Conservation (phyloP, 768 basidiomycete species). For the Fistulinella prunicolor region DNA sequence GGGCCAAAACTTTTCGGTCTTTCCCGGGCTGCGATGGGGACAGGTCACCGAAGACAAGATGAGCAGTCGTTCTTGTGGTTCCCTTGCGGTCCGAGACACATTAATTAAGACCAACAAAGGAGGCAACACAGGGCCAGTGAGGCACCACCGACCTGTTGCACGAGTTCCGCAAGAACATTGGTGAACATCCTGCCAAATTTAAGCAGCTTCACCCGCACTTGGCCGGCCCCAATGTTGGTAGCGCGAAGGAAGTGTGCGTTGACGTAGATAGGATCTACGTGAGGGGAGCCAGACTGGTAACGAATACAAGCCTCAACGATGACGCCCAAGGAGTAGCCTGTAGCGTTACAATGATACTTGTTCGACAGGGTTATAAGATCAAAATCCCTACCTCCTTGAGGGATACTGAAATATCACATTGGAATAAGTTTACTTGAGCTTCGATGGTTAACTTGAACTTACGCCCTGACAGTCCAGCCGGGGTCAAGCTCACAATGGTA, state of each 20-base stretch:
- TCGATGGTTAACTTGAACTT: constrained; percentile 10
- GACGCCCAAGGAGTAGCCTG: constrained; percentile 59
- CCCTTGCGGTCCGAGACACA: constrained; percentile 32
- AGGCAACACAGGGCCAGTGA: not conserved
- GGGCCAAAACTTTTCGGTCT: constrained; percentile 32
- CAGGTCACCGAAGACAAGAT: constrained; percentile 56
- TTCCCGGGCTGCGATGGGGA: constrained; percentile 27
- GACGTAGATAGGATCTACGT: constrained; percentile 57
- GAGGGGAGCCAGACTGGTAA: constrained; percentile 45
- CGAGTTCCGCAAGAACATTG: constrained; percentile 55
- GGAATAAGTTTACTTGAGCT: not conserved
- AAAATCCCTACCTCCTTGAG: constrained; percentile 47
- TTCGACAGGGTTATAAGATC: not conserved
- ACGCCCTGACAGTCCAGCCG: constrained; percentile 47
- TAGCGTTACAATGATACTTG: not conserved
- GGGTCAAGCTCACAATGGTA: constrained; percentile 40
- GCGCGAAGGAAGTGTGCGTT: constrained; percentile 57
- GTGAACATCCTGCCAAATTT: constrained; percentile 53
- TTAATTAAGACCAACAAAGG: not conserved
- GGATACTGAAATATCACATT: constrained; percentile 34
- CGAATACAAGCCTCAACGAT: constrained; percentile 53
- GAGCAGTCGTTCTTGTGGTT: constrained; percentile 45
- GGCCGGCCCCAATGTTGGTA: constrained; percentile 40
- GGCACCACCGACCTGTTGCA: constrained; percentile 47
- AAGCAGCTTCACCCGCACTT: constrained; percentile 46